phyloP scores from a whole-genome alignment of 345 rosid genomes.

The Physaria fendleri region DNA sequence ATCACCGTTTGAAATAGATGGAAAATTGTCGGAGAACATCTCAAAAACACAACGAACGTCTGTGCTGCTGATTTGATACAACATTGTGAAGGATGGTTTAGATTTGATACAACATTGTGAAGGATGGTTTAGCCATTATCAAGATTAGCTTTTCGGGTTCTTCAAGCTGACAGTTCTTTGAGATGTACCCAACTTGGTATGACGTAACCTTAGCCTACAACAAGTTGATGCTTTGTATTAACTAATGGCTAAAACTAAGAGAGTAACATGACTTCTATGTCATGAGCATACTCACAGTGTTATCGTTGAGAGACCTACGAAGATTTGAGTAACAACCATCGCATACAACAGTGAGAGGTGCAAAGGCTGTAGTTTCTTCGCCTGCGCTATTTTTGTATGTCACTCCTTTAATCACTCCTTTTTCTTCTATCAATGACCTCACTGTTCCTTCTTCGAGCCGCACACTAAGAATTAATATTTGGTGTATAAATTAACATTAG shows the following conservation, averaged over 20 bases:
- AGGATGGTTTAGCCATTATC: slow-evolving; percentile 44
- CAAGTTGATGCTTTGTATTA: not conserved
- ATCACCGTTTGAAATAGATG: slow-evolving; percentile 44
- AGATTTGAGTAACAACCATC: slow-evolving; percentile 52
- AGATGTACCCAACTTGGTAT: slow-evolving; percentile 35
- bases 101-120: slow-evolving; percentile 40
- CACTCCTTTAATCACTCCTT: slow-evolving; percentile 42
- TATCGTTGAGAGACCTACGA: slow-evolving; percentile 40
- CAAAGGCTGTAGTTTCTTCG: slow-evolving; percentile 32
- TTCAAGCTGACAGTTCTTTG: slow-evolving; percentile 40
- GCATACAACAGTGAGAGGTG: slow-evolving; percentile 52
- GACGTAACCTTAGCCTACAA: slow-evolving; percentile 44
- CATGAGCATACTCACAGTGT: slow-evolving; percentile 27
- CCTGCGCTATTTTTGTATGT: slow-evolving; percentile 34
- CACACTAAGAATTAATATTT: slow-evolving; percentile 27
- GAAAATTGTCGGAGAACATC: slow-evolving; percentile 35
- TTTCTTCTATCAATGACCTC: slow-evolving; percentile 43
- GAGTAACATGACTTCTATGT: not conserved
- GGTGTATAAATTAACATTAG: not conserved
- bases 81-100: slow-evolving; percentile 40
- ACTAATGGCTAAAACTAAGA: not conserved
- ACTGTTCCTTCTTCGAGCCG: slow-evolving; percentile 44
- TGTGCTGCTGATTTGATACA: slow-evolving; percentile 44
- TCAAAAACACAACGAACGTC: slow-evolving; percentile 46
- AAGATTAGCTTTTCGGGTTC: slow-evolving; percentile 32